phyloP scores from a whole-genome alignment of 1,139 yeast species.

The Spathaspora sp. region DNA sequence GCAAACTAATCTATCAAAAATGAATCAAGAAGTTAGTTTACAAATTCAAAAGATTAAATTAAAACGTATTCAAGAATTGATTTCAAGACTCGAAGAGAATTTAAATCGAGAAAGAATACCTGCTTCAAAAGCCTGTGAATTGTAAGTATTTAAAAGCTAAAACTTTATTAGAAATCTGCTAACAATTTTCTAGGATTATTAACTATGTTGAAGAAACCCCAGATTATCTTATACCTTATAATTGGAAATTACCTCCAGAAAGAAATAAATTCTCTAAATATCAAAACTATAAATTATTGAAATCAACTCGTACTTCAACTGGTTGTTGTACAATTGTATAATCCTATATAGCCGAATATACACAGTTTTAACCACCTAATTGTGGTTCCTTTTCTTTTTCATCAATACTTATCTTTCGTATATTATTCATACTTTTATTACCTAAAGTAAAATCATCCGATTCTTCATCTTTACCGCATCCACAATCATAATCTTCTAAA shows the following conservation, averaged over 20 bases:
- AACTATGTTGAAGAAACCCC: conserved; percentile 47
- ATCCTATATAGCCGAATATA: neutral
- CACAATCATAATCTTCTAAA: conserved; percentile 91
- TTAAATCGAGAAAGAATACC: conserved; percentile 60
- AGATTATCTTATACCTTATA: conserved; percentile 52
- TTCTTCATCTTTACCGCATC: conserved; percentile 78
- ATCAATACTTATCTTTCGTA: conserved; percentile 43
- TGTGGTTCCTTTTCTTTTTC: conserved; percentile 37
- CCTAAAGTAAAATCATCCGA: conserved; percentile 42
- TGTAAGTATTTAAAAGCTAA: conserved; percentile 23
- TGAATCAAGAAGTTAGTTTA: conserved; percentile 21
- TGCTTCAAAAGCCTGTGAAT: conserved; percentile 64
- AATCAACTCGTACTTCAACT: conserved; percentile 9
- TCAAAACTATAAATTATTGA: conserved; percentile 19
- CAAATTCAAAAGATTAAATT: conserved; percentile 51
- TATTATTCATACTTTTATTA: conserved; percentile 37
- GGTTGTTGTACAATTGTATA: conserved; percentile 41
- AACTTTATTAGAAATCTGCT: conserved; percentile 7
- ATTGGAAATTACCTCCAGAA: conserved; percentile 51
- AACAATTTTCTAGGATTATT: conserved; percentile 27
- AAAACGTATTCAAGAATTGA: conserved; percentile 62
- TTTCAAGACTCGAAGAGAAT: conserved; percentile 52
- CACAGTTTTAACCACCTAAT: conserved; percentile 22
- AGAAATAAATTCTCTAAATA: conserved; percentile 44
- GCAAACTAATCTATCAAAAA: neutral